A percentile compares a stretch with the other conserved stretches of the same genome.
Evolutionary conservation across 2,329 filamentous ascomycete genomes (phyloP).

Genomic region (Phialophora chinensis): DNA sequence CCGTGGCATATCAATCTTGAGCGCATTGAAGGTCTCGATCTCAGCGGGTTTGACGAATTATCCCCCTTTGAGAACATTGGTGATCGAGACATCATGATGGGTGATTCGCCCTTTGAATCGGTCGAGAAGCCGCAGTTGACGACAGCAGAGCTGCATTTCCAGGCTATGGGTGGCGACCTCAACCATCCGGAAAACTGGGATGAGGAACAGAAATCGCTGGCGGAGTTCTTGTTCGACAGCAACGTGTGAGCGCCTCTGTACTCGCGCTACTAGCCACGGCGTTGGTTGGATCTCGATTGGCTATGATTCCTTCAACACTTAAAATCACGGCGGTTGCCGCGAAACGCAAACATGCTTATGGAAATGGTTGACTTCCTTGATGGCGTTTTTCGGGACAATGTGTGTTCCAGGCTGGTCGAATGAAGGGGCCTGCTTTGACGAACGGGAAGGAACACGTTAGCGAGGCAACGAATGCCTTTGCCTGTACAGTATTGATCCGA

Average conservation of each 20-base stretch:
- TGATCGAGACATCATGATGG: constrained; percentile 31
- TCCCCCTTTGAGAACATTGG: constrained; percentile 32
- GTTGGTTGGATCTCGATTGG: neutral
- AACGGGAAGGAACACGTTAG: neutral
- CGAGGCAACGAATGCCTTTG: neutral
- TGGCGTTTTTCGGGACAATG: neutral
- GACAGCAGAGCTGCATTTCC: constrained; percentile 19
- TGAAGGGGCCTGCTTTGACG: neutral
- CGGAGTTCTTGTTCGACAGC: constrained; percentile 23
- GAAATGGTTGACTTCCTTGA: neutral
- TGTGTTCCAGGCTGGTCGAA: neutral
- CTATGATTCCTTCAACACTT: neutral
- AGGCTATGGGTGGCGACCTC: constrained; percentile 28
- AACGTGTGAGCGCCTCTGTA: neutral
- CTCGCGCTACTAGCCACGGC: neutral
- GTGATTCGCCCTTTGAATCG: constrained; percentile 26
- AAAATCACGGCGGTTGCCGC: neutral
- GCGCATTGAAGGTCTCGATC: constrained; percentile 35
- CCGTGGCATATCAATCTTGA: constrained; percentile 33
- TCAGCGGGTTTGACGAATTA: constrained; percentile 29
- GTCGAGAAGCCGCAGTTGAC: constrained; percentile 30
- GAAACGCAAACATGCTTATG: neutral
- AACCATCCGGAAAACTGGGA: constrained; percentile 31
- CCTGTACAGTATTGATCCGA: neutral
- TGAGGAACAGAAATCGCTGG: constrained; percentile 23